A percentile compares a stretch with the other conserved stretches of the same genome.
phyloP scores from a whole-genome alignment of 106 monocot genomes.

The Acanthochlamys bracteata region DNA sequence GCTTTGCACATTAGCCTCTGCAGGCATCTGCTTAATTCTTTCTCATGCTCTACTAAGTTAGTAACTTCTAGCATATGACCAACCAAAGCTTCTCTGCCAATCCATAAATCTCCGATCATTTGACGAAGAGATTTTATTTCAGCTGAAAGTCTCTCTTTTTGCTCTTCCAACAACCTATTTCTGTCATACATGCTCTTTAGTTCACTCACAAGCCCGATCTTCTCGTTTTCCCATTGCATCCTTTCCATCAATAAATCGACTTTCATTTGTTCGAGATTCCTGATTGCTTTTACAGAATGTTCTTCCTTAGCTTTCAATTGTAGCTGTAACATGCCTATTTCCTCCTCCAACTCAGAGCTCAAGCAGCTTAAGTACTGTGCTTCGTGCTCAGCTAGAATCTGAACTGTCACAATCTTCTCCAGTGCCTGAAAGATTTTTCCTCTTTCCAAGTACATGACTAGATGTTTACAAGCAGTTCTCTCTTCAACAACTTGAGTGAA shows the following conservation, averaged over 20 bases:
- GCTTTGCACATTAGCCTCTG: constrained; percentile 24
- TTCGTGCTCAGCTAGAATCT: constrained; percentile 42
- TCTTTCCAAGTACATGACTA: constrained; percentile 23
- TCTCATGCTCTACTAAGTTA: constrained; percentile 23
- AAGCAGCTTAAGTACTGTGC: constrained; percentile 23
- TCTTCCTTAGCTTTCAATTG: constrained; percentile 25
- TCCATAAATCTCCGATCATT: constrained; percentile 5
- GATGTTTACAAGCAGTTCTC: constrained; percentile 19
- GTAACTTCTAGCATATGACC: constrained; percentile 19
- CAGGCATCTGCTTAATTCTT: constrained; percentile 25
- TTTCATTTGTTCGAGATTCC: constrained; percentile 18
- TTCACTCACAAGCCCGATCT: constrained; percentile 22
- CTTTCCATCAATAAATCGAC: constrained; percentile 16
- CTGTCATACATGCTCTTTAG: constrained; percentile 18
- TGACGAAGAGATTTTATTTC: constrained; percentile 19
- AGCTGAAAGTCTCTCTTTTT: constrained; percentile 12
- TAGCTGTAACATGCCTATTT: constrained; percentile 9
- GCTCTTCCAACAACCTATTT: constrained; percentile 17
- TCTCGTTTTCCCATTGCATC: constrained; percentile 29
- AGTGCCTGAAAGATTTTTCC: constrained; percentile 18
- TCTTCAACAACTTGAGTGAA: constrained; percentile 26
- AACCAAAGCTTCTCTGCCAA: constrained; percentile 23
- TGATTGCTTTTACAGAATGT: constrained; percentile 11
- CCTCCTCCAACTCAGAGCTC: constrained; percentile 35
- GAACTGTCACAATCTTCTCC: constrained; percentile 17